Evolutionary conservation across 2,329 filamentous ascomycete genomes (phyloP).

Genomic region (Fusarium humuli): DNA sequence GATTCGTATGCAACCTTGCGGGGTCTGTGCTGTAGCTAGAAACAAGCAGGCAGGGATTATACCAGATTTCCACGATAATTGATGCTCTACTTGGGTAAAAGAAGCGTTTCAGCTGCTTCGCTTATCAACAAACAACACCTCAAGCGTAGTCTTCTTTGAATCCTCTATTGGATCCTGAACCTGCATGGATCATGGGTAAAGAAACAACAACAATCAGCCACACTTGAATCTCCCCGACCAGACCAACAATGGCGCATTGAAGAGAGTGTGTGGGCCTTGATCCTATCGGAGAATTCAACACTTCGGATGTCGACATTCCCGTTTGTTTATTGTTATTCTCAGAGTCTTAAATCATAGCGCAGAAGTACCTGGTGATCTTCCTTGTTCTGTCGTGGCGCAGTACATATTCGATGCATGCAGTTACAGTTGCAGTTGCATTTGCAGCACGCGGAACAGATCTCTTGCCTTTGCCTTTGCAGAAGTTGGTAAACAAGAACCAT

Average conservation of each 20-base stretch:
- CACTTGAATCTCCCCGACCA: slow-evolving; percentile 23
- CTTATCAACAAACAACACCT: slow-evolving; percentile 13
- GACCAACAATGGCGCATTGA: slow-evolving; percentile 30
- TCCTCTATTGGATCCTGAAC: slow-evolving; percentile 22
- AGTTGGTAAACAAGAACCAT: slow-evolving; percentile 12
- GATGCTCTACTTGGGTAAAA: neutral
- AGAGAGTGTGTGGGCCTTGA: slow-evolving; percentile 7
- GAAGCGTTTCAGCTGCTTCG: slow-evolving; percentile 36
- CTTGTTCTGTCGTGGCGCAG: slow-evolving; percentile 21
- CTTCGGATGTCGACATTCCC: slow-evolving; percentile 39
- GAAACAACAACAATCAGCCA: slow-evolving; percentile 23
- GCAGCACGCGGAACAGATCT: slow-evolving; percentile 8
- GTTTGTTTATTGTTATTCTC: slow-evolving; percentile 37
- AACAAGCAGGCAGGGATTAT: slow-evolving; percentile 4
- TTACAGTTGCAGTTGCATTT: neutral
- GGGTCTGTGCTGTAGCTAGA: slow-evolving; percentile 19
- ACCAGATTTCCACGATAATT: neutral
- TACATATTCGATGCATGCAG: slow-evolving; percentile 32
- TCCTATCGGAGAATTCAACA: slow-evolving; percentile 42
- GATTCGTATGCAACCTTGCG: slow-evolving; percentile 22
- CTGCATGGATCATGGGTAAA: slow-evolving; percentile 32
- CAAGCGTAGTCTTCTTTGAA: slow-evolving; percentile 9
- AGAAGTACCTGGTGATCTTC: slow-evolving; percentile 29
- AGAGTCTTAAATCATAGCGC: slow-evolving; percentile 18
- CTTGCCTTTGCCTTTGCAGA: slow-evolving; percentile 15